phyloP scores from a whole-genome alignment of 2,329 filamentous ascomycete genomes.

The Elsinoe perseae region DNA sequence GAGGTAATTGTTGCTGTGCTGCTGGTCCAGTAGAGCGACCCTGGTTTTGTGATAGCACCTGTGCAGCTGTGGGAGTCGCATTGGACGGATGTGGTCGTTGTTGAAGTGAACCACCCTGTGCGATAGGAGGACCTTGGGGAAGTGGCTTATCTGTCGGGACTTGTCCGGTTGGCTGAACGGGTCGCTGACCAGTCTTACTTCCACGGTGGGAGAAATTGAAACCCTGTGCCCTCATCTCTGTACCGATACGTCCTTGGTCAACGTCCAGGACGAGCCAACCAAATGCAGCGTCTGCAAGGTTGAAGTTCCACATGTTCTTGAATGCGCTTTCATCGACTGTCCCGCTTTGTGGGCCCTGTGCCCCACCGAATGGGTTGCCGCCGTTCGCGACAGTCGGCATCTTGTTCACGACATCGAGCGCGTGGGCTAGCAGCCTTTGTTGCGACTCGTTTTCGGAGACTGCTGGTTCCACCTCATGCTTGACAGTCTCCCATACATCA shows the following conservation, averaged over 20 bases:
- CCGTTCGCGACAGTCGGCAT: constrained; percentile 94
- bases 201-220: constrained; percentile 98
- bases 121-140: constrained; percentile 26
- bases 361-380: constrained; percentile 92
- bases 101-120: constrained; percentile 19
- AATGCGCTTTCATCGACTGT: constrained; percentile 97
- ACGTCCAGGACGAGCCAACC: constrained; percentile 93
- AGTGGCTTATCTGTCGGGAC: constrained; percentile 30
- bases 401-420: constrained; percentile 88
- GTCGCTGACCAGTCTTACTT: constrained; percentile 53
- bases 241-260: constrained; percentile 90
- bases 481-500: constrained; percentile 98
- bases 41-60: constrained; percentile 10
- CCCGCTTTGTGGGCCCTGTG: constrained; percentile 66
- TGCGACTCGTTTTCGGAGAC: constrained; percentile 91
- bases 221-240: constrained; percentile 95
- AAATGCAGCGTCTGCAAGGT: constrained; percentile 92
- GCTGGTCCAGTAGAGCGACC: constrained; percentile 13
- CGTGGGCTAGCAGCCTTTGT: constrained; percentile 83
- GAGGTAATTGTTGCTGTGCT: constrained; percentile 15
- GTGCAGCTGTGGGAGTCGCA: constrained; percentile 16
- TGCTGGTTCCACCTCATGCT: constrained; percentile 87
- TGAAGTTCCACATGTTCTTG: constrained; percentile 99
- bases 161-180: constrained; percentile 32
- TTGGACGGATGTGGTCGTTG: constrained; percentile 21